Percentiles rank a stretch among this genome's conserved stretches.
phyloP scores from a whole-genome alignment of 495 filamentous ascomycete genomes.

The Entonaema liquescens region DNA sequence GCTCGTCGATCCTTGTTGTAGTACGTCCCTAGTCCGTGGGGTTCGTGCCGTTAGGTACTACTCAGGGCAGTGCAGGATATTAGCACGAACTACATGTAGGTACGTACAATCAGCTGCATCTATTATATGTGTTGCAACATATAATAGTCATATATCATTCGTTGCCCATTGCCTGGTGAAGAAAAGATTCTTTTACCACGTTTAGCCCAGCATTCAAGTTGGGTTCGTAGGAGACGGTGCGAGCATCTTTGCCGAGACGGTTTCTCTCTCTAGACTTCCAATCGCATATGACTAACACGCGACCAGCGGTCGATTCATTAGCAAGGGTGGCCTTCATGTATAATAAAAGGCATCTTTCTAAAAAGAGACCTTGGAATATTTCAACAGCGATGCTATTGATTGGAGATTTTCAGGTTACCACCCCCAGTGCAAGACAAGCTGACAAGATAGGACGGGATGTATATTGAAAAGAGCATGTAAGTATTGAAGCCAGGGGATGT shows the following conservation, averaged over 20 bases:
- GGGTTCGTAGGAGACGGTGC: slow-evolving; percentile 31
- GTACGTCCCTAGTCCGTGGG: slow-evolving; percentile 28
- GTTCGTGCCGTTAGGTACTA: slow-evolving; percentile 26
- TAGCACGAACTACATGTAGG: slow-evolving; percentile 39
- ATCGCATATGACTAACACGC: slow-evolving; percentile 26
- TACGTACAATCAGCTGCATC: slow-evolving; percentile 40
- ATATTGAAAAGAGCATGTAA: not conserved
- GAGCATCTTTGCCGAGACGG: slow-evolving; percentile 8
- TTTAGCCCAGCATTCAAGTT: slow-evolving; percentile 28
- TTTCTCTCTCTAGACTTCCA: slow-evolving; percentile 6
- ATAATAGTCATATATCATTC: slow-evolving; percentile 22
- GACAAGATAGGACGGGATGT: not conserved
- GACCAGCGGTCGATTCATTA: slow-evolving; percentile 1
- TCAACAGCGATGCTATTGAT: not conserved
- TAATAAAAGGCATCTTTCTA: not conserved
- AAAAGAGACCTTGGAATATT: not conserved
- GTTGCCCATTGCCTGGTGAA: slow-evolving; percentile 14
- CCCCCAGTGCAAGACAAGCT: not conserved
- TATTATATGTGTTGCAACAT: slow-evolving; percentile 7
- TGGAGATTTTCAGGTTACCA: not conserved
- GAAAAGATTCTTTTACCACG: slow-evolving; percentile 33
- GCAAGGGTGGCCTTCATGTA: not conserved
- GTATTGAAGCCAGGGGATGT: not conserved
- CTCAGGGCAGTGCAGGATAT: slow-evolving; percentile 18
- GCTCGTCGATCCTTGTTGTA: slow-evolving; percentile 5